These are phyloP conservation scores for Trametes punicea DNA, from an alignment of 768 basidiomycete species.

Conservation along the genomic window DNA sequence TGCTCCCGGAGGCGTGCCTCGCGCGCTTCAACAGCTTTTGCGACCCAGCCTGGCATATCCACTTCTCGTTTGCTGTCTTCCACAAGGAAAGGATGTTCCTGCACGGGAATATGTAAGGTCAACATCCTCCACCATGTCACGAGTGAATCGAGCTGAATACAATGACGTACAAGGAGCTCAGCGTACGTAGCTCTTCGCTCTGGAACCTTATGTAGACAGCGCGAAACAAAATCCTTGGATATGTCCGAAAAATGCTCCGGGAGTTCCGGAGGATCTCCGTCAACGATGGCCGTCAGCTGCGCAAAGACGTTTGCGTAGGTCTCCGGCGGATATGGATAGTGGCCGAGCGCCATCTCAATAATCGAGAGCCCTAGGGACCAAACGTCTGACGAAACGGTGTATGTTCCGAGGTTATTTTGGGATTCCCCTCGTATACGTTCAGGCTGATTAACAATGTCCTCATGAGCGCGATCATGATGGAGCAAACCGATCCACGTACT, in stretches of 20 bases:
- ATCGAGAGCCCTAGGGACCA: slow-evolving; percentile 96
- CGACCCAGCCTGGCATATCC: slow-evolving; percentile 86
- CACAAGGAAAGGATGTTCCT: slow-evolving; percentile 79
- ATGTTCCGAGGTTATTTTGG: slow-evolving; percentile 78
- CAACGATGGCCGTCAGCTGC: slow-evolving; percentile 93
- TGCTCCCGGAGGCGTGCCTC: slow-evolving; percentile 23
- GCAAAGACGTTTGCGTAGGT: slow-evolving; percentile 97
- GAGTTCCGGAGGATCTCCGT: slow-evolving; percentile 87
- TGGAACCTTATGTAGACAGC: slow-evolving; percentile 81
- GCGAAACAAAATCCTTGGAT: slow-evolving; percentile 79
- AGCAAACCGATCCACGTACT: slow-evolving; percentile 45
- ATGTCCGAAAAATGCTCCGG: slow-evolving; percentile 66
- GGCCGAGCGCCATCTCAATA: slow-evolving; percentile 86
- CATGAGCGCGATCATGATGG: neutral
- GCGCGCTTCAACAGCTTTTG: slow-evolving; percentile 39
- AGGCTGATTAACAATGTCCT: slow-evolving; percentile 50
- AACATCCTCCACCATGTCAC: neutral
- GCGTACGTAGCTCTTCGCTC: slow-evolving; percentile 77
- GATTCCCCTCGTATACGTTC: slow-evolving; percentile 97
- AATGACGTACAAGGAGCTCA: slow-evolving; percentile 62
- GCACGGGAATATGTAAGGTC: neutral
- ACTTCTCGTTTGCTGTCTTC: slow-evolving; percentile 59
- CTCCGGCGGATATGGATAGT: slow-evolving; percentile 96
- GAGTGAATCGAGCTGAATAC: neutral
- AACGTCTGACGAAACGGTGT: slow-evolving; percentile 95